Conservation (phyloP, 345 rosid genomes). For the Clarkia xantiana region DNA sequence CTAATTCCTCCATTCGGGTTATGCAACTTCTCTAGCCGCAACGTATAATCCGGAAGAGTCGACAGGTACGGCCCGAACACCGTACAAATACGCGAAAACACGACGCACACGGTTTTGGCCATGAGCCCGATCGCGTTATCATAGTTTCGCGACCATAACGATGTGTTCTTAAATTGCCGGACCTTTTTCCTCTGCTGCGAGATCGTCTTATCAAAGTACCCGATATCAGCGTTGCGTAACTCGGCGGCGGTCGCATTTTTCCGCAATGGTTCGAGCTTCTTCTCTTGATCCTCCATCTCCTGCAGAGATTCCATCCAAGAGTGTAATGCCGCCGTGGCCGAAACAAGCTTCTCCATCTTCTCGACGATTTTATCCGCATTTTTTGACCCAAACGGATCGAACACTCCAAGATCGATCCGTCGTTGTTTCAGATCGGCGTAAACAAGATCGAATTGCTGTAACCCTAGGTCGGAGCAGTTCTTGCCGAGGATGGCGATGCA, state of each 20-base stretch:
- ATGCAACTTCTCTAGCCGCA: neutral
- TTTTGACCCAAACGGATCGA: conserved; percentile 11
- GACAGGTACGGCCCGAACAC: conserved; percentile 19
- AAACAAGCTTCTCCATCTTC: conserved; percentile 26
- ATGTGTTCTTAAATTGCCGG: conserved; percentile 16
- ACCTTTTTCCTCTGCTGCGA: conserved; percentile 20
- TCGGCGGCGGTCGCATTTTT: neutral
- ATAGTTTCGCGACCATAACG: conserved; percentile 29
- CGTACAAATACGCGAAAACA: conserved; percentile 22
- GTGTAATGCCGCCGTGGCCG: conserved; percentile 17
- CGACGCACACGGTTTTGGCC: conserved; percentile 13
- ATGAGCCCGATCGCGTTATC: conserved; percentile 23
- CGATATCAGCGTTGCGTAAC: conserved; percentile 7
- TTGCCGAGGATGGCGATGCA: conserved; percentile 17
- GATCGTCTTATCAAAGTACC: conserved; percentile 19
- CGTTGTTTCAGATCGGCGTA: conserved; percentile 19
- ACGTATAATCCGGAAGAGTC: conserved; percentile 6
- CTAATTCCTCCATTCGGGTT: neutral
- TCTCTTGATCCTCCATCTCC: conserved; percentile 29
- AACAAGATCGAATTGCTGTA: conserved; percentile 13
- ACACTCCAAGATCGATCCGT: conserved; percentile 2
- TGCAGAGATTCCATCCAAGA: conserved; percentile 11
- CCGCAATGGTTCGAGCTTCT: conserved; percentile 18
- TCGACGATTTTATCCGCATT: conserved; percentile 13
- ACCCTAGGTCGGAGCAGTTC: conserved; percentile 19